phyloP scores from a whole-genome alignment of 1,139 yeast genomes.

The Magnusiomyces fungicola region DNA sequence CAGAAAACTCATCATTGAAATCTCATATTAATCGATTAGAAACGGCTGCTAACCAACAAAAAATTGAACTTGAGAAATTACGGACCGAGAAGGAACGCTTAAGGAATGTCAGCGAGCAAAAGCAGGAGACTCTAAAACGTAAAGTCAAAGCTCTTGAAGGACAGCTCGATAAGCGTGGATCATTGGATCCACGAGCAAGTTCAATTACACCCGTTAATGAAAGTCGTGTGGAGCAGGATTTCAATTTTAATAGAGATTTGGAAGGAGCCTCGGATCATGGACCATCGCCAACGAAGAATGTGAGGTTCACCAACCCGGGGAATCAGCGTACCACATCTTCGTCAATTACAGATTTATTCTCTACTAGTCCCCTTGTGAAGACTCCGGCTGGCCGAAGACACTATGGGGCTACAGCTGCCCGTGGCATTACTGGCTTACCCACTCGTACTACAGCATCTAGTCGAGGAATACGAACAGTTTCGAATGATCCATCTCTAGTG shows the following conservation, averaged over 20 bases:
- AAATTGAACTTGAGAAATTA: conserved; percentile 16
- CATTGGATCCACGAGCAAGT: neutral
- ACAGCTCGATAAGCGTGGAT: conserved; percentile 1
- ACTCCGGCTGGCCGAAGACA: neutral
- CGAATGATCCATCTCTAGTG: too few species aligned
- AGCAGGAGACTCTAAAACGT: conserved; percentile 17
- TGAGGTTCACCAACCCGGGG: neutral
- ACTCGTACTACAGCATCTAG: neutral
- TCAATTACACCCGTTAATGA: neutral
- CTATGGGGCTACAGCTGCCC: neutral
- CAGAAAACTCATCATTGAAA: conserved; percentile 18
- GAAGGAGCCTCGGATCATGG: neutral
- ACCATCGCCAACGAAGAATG: neutral
- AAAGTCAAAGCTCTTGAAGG: conserved; percentile 15
- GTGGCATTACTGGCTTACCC: neutral
- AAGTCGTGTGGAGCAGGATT: neutral
- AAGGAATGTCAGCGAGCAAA: conserved; percentile 19
- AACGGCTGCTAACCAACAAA: conserved; percentile 14
- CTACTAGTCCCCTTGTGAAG: neutral
- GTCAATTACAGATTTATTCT: neutral
- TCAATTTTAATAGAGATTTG: neutral
- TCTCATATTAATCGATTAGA: conserved; percentile 13
- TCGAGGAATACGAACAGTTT: too few species aligned
- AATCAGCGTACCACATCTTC: too few species aligned
- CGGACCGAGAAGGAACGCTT: conserved; percentile 16